phyloP scores from a whole-genome alignment of 2,329 filamentous ascomycete species.

The Teratosphaeria zuluensis region DNA sequence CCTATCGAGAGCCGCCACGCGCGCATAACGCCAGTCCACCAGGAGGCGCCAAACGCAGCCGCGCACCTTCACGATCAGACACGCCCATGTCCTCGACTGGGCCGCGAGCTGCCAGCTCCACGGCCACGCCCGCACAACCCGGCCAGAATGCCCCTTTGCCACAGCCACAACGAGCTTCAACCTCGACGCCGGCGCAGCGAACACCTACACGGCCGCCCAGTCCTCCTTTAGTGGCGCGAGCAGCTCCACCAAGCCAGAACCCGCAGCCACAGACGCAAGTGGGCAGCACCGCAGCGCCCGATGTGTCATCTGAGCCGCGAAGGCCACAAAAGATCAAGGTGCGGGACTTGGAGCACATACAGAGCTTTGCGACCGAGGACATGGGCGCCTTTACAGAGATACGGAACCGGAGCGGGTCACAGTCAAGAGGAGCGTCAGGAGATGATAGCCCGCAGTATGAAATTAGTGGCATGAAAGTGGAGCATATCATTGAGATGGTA shows the following conservation, averaged over 20 bases:
- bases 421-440: conserved; percentile 35
- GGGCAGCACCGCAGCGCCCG: conserved; percentile 5
- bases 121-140: conserved; percentile 9
- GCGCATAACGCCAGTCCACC: conserved; percentile 12
- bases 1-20: conserved; percentile 19
- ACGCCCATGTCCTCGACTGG: conserved; percentile 21
- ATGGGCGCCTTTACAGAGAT: conserved; percentile 47
- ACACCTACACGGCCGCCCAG: conserved; percentile 12
- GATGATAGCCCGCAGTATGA: conserved; percentile 64
- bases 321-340: conserved; percentile 63
- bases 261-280: conserved; percentile 5
- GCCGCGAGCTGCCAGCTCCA: conserved; percentile 23
- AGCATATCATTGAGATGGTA: conserved; percentile 98
- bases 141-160: conserved; percentile 4
- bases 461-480: conserved; percentile 94
- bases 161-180: conserved; percentile 4
- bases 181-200: conserved; percentile 10
- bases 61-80: conserved; percentile 16
- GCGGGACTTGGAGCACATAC: conserved; percentile 81
- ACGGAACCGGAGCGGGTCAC: conserved; percentile 27
- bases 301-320: conserved; percentile 22
- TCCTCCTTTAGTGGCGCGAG: conserved; percentile 13
- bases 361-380: conserved; percentile 75
- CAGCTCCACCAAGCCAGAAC: conserved; percentile 22
- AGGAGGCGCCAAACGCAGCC: conserved; percentile 12